phyloP scores from a whole-genome alignment of 176 grass and related monocot species.

The Zizania latifolia region DNA sequence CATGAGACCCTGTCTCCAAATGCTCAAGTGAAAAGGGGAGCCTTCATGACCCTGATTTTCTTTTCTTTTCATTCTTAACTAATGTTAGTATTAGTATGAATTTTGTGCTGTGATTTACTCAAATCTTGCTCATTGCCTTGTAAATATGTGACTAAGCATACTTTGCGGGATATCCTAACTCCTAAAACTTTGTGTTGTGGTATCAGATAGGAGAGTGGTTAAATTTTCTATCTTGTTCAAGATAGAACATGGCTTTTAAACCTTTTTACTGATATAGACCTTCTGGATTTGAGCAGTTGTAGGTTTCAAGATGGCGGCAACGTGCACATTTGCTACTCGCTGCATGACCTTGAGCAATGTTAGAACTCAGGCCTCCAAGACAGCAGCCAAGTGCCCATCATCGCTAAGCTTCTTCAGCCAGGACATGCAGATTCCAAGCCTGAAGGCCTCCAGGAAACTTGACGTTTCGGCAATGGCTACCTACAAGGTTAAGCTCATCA shows the following conservation, averaged over 20 bases:
- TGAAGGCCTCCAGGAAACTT: constrained; percentile 42
- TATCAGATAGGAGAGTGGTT: too few species aligned
- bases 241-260: not conserved
- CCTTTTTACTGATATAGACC: too few species aligned
- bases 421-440: constrained; percentile 15
- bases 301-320: constrained; percentile 52
- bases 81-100: not conserved
- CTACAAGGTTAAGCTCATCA: constrained; percentile 82
- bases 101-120: not conserved
- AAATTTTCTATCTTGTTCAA: not conserved
- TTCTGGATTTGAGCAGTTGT: not conserved
- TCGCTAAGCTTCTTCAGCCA: constrained; percentile 46
- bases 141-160: not conserved
- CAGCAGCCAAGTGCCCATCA: constrained; percentile 22
- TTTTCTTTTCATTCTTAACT: not conserved
- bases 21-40: not conserved
- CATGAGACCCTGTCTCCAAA: not conserved
- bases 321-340: constrained; percentile 30
- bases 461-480: constrained; percentile 49
- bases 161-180: not conserved
- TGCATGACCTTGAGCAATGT: constrained; percentile 31
- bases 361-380: constrained; percentile 20
- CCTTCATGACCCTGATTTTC: not conserved
- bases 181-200: too few species aligned
- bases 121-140: not conserved